Evolutionary conservation across 495 filamentous ascomycete genomes (phyloP), one percentile per base, ranked within the genome.

Genomic region (Xylaria sp.): DNA sequence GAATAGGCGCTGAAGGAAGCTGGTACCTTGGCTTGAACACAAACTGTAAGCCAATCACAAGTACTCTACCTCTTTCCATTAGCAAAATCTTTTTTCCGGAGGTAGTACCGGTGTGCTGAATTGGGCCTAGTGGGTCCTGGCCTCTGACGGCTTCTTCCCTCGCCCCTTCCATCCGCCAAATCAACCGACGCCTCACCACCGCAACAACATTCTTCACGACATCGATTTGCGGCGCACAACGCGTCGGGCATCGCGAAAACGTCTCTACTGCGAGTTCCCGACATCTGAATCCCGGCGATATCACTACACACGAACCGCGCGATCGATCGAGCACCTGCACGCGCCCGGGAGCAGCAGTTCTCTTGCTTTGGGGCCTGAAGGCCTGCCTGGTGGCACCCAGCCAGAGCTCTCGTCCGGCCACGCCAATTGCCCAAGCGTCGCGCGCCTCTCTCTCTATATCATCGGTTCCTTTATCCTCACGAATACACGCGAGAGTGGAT

Each of bases 301-400:
- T 61, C 53, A 37, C 53, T 33, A 21, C 58, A 24, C 46, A 37
- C 35, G 43, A 59, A 55, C 31, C 14, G 17, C 43, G 65, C 55
- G 35, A 66, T 64, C 61, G 24, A 58, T 63, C 68, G 48, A 46
- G 67, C 31, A 74, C 62, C 71, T 73, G 57, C 62, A 57, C 66
- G 63, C 73, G 59, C 59, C 29, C 66, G 62, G 71, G 73, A 72
- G 67, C 73, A 80, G 79, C n/a, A n/a, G n/a, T 72, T 82, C 80
- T 80, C 81, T 74, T 71, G 71, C 67, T 70, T 72, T 61, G 69
- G 29, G 69, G 69, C 69, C 69, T 70, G 48, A 66, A 71, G 69
- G 69, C 69, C 69, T 71, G 69, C 69, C 69, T 66, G 61, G 61
- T 59, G 61, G 69, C 69, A 29, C 29, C 33, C 61, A 71, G 37